Conservation (phyloP, 306 rosid genomes). For the Mucuna pruriens region DNA sequence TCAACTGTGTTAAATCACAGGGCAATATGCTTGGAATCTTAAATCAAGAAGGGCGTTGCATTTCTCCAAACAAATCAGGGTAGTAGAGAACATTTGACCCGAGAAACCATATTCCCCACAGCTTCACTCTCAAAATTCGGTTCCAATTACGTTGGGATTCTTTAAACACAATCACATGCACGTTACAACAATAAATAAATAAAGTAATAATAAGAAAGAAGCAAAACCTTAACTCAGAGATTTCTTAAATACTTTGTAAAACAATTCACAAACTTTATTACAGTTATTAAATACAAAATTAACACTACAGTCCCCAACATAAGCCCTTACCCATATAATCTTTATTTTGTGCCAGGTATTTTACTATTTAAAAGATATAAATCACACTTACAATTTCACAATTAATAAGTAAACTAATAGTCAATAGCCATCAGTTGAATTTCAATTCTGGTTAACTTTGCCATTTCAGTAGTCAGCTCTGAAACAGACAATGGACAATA, state of each 20-base stretch:
- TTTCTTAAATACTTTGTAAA: background rate
- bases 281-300: constrained; percentile 4
- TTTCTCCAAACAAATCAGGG: constrained; percentile 9
- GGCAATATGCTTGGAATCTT: background rate
- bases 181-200: background rate
- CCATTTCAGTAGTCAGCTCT: constrained; percentile 18
- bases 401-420: constrained; percentile 16
- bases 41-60: constrained; percentile 3
- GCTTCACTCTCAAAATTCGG: background rate
- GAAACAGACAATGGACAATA: constrained; percentile 26
- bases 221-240: background rate
- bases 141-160: background rate
- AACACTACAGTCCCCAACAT: background rate
- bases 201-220: constrained; percentile 21
- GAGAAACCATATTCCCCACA: background rate
- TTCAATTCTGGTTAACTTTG: constrained; percentile 27
- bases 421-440: constrained; percentile 12
- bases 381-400: constrained; percentile 1
- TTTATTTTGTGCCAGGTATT: background rate
- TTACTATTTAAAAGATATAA: constrained; percentile 13
- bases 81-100: background rate
- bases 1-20: background rate
- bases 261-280: background rate
- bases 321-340: background rate
- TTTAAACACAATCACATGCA: background rate